Base-by-base conservation (phyloP, 495 filamentous ascomycete genomes). In the Penicillium mononematosum region DNA sequence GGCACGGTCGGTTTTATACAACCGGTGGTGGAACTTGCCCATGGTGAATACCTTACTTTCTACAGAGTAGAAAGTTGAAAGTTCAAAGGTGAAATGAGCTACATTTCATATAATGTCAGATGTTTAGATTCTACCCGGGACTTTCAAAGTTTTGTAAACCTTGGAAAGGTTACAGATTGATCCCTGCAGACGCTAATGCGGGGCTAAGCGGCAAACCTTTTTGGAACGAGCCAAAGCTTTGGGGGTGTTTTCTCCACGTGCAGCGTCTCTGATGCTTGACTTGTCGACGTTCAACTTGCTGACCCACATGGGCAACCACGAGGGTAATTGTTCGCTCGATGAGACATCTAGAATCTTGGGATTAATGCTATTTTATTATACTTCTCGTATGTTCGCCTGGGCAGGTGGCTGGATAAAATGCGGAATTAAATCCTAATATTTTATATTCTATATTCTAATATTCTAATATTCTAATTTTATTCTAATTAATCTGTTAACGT, bases 1-100 rank as follows among this genome's bases (percentile, higher is more conserved):
- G 51, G 76, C 76, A 44, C 76, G 75, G 55, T 79, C 76, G 58
- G 76, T 79, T 50, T 78, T 78, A 50, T 79, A 79, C 53, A 78
- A 62, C 59, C 73, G 59, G 29, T 64, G 60, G 50, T 73, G 73
- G 52, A 77, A 71, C 54, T 67, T 74, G 47, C 67, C 64, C 74
- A 78, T 76, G 27, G 3, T 63, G 48, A 56, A 44, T 50, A 19
- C 3, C 3, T 16, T 29, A 9, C 19, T n/a, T n/a, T n/a, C n/a
- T n/a, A n/a, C n/a, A n/a, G n/a, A n/a, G n/a, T 29, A 11, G 32
- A 24, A 43, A 20, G 3, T 55, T 38, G 29, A 20, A 25, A 16
- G 3, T 55, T 29, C 19, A 20, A 25, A 34, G 19, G 45, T 49
- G 14, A 32, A 19, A 8, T 32, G 46, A 55, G 34, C 50, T 31